Evolutionary conservation across 2,329 filamentous ascomycete species (phyloP).

Genomic region (Fusarium phyllophilum): DNA sequence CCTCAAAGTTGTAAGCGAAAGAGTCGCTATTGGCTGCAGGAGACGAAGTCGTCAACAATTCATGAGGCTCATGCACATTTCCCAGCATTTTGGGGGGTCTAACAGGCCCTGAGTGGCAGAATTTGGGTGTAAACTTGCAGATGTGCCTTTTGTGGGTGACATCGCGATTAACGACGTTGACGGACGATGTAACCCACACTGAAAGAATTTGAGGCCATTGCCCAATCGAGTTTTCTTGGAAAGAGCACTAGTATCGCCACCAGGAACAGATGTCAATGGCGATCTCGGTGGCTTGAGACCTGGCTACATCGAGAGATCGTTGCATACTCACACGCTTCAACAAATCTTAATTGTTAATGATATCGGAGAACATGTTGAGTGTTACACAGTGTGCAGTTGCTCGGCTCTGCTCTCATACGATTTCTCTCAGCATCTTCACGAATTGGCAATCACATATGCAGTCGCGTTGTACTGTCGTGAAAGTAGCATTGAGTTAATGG

Average conservation of each 20-base stretch:
- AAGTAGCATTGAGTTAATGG: neutral
- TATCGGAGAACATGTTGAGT: constrained; percentile 8
- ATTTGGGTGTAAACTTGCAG: neutral
- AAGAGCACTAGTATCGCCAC: constrained; percentile 23
- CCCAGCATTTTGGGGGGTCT: constrained; percentile 13
- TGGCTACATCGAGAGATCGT: constrained; percentile 8
- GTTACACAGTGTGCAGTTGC: neutral
- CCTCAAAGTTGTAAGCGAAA: neutral
- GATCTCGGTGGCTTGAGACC: constrained; percentile 10
- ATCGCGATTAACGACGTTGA: constrained; percentile 17
- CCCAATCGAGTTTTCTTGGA: constrained; percentile 15
- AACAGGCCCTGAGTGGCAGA: neutral
- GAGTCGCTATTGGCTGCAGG: constrained; percentile 1
- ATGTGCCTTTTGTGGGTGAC: constrained; percentile 22
- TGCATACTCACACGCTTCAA: constrained; percentile 19
- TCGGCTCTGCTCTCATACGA: neutral
- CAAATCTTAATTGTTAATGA: neutral
- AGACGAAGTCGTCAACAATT: constrained; percentile 12
- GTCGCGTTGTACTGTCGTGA: neutral
- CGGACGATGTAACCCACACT: constrained; percentile 34
- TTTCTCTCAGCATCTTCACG: neutral
- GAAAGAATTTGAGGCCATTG: constrained; percentile 20
- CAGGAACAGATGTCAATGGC: constrained; percentile 28
- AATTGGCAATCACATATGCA: neutral
- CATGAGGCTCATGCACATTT: constrained; percentile 29